Percentiles rank a stretch among this genome's conserved stretches.
phyloP scores from a whole-genome alignment of 768 basidiomycete species.

The Lyophyllum atratum region DNA sequence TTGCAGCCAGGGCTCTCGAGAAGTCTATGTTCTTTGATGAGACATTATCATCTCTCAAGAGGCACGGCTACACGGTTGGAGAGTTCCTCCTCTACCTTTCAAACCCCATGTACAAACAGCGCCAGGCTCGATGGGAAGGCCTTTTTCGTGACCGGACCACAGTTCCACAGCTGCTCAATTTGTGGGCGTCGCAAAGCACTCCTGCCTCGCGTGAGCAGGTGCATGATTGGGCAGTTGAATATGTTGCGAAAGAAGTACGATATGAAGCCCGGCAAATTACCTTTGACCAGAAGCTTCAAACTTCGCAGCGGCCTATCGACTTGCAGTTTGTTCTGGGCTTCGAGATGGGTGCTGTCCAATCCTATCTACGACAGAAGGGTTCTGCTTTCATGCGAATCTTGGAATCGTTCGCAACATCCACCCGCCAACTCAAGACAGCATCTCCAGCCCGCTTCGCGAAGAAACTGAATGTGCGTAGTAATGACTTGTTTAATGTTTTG shows the following conservation, averaged over 20 bases:
- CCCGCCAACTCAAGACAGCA: not conserved
- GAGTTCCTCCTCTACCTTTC: conserved; percentile 27
- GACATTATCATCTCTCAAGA: conserved; percentile 3
- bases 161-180: conserved; percentile 7
- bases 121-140: conserved; percentile 19
- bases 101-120: conserved; percentile 21
- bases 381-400: conserved; percentile 15
- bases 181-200: no score
- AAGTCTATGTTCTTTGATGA: conserved; percentile 4
- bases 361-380: conserved; percentile 1
- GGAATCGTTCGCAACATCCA: conserved; percentile 21
- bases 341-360: not conserved
- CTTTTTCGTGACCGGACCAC: not conserved
- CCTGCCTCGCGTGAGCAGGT: not conserved
- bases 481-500: not conserved
- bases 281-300: no score
- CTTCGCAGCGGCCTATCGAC: not conserved
- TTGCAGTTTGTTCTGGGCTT: conserved; percentile 14
- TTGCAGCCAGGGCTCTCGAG: not conserved
- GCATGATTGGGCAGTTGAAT: no score
- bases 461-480: conserved; percentile 14
- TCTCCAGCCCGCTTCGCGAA: conserved; percentile 5
- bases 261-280: no score
- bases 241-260: no score
- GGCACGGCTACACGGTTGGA: conserved; percentile 12